Evolutionary conservation across 2,329 filamentous ascomycete species (phyloP).

Genomic region (Akanthomyces dipterigenus): DNA sequence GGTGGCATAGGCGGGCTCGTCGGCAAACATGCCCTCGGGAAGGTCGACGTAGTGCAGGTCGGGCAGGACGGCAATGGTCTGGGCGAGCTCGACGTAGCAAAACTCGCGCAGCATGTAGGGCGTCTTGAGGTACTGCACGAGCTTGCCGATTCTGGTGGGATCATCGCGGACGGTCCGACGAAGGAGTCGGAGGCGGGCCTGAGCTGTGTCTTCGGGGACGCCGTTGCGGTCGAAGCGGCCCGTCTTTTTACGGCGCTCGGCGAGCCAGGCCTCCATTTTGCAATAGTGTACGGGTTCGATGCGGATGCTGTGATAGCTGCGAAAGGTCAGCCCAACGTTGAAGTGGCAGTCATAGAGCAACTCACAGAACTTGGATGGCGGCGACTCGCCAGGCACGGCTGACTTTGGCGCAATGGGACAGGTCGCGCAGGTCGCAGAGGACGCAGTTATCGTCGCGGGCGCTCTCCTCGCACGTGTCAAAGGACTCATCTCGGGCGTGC

Average conservation of each 20-base stretch:
- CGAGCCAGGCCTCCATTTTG: conserved; percentile 72
- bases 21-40: conserved; percentile 78
- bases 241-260: conserved; percentile 69
- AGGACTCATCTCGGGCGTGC: conserved; percentile 68
- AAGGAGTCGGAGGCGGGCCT: conserved; percentile 68
- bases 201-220: conserved; percentile 72
- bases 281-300: conserved; percentile 96
- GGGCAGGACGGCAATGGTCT: conserved; percentile 76
- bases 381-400: conserved; percentile 63
- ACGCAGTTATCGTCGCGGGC: conserved; percentile 76
- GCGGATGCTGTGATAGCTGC: conserved; percentile 78
- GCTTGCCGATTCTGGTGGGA: conserved; percentile 56
- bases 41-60: conserved; percentile 86
- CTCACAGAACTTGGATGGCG: conserved; percentile 55
- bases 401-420: conserved; percentile 71
- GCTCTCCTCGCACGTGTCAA: conserved; percentile 76
- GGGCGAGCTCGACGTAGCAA: conserved; percentile 74
- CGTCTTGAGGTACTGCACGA: conserved; percentile 75
- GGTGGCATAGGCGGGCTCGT: conserved; percentile 67
- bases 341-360: conserved; percentile 15
- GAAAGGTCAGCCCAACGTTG: neutral
- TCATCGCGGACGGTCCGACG: conserved; percentile 78
- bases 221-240: conserved; percentile 70
- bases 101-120: conserved; percentile 94
- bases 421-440: conserved; percentile 86